phyloP scores from a whole-genome alignment of 768 basidiomycete genomes.

The Tubosaeta sp. region DNA sequence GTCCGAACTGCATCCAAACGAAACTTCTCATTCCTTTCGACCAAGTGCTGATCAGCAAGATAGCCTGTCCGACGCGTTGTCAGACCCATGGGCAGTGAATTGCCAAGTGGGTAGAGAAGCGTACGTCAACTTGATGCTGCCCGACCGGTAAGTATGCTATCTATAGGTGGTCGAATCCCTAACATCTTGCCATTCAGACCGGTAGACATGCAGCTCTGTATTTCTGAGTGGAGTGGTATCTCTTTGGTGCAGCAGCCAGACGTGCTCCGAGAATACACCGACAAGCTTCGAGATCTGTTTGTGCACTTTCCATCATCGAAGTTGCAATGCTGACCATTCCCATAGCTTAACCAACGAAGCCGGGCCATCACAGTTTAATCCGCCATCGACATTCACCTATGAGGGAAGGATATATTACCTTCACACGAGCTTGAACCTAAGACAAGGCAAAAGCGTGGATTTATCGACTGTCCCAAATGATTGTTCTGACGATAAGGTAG shows the following conservation, averaged over 20 bases:
- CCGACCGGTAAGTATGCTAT: slow-evolving; percentile 43
- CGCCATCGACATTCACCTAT: slow-evolving; percentile 41
- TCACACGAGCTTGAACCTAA: slow-evolving; percentile 43
- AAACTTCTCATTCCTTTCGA: neutral
- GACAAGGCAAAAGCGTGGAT: slow-evolving; percentile 36
- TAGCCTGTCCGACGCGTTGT: neutral
- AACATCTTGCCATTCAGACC: slow-evolving; percentile 34
- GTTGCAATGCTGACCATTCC: slow-evolving; percentile 4
- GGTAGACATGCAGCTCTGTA: slow-evolving; percentile 53
- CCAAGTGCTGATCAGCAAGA: neutral
- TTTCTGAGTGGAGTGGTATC: slow-evolving; percentile 32
- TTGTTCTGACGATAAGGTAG: neutral
- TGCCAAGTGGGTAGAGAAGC: slow-evolving; percentile 38
- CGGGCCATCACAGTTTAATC: slow-evolving; percentile 37
- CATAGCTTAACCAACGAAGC: slow-evolving; percentile 32
- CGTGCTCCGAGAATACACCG: slow-evolving; percentile 39
- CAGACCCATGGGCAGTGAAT: slow-evolving; percentile 4
- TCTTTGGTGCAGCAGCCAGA: slow-evolving; percentile 34
- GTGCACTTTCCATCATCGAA: slow-evolving; percentile 15
- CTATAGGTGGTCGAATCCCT: neutral
- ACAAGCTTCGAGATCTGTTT: slow-evolving; percentile 41
- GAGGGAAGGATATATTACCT: slow-evolving; percentile 43
- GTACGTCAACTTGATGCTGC: slow-evolving; percentile 49
- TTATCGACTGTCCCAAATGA: slow-evolving; percentile 2
- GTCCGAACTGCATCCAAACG: neutral